Base-by-base conservation (phyloP, 179 eudicot species). In the Silene vulgaris region DNA sequence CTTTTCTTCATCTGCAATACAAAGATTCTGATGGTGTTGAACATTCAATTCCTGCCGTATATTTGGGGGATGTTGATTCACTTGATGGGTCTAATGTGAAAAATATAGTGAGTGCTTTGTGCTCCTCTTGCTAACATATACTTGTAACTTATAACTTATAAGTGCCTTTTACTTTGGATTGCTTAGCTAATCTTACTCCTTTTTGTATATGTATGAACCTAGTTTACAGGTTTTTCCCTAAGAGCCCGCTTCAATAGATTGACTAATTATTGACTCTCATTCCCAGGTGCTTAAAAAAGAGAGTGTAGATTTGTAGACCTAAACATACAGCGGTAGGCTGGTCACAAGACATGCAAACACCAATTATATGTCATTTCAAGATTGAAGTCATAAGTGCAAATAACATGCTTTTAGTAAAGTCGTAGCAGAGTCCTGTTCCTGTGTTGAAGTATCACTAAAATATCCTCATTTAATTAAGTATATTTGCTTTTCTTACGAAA, bases 1-100 rank as follows among this genome's bases (percentile, higher is more conserved):
- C 97, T 81, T 95, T 92, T 75, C 69, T 95, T 63, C 87, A 90
- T 69, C 81, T 95, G 83, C 87, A 84, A 74, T 91, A 90, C 80
- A 86, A 78, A 76, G 95, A 89, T 81, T 50, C 85, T 72, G 88
- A 84, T 77, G 91, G 91, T 74, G 75, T 85, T 84, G 91, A 87
- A 79, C 96, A 89, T 73, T 75, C 85, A 50, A 82, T 89, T 69
- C 84, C 90, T 63, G 97, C 97, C 74, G 96, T 92, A 74, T 93
- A 88, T 84, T 78, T 95, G 85, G 95, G 97, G 75, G 86, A 85
- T 75, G 85, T 88, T 82, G 90, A 88, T 80, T 81, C 87, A 75
- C 79, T 90, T 71, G 80, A 84, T 78, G 84, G 87, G 57, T 82
- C 88, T 28, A 88, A 85, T 73, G 60, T 92, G 14, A 87, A 90